Percentiles rank a stretch among this genome's conserved stretches.
phyloP scores from a whole-genome alignment of 2,329 filamentous ascomycete genomes.

The Lecanicillium sp. region DNA sequence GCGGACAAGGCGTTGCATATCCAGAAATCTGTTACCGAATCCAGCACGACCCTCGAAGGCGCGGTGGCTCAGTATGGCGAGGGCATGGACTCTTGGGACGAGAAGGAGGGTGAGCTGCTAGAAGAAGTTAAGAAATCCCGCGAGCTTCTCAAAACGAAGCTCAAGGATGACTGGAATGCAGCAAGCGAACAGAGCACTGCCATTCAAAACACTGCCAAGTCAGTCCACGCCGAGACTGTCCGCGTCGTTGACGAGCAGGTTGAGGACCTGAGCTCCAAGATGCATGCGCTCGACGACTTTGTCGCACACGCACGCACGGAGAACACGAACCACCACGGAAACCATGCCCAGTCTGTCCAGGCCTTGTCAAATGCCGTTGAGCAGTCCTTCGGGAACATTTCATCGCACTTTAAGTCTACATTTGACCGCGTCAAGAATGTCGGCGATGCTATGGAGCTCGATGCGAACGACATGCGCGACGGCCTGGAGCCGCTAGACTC shows the following conservation, averaged over 20 bases:
- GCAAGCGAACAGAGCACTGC: conserved; percentile 76
- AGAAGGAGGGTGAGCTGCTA: conserved; percentile 61
- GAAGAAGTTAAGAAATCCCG: conserved; percentile 66
- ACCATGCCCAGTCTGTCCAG: conserved; percentile 61
- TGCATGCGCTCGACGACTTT: conserved; percentile 85
- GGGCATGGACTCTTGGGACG: conserved; percentile 69
- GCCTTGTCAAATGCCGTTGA: conserved; percentile 62
- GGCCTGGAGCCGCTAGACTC: conserved; percentile 55
- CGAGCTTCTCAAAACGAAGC: conserved; percentile 70
- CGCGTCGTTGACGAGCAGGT: conserved; percentile 87
- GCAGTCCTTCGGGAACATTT: conserved; percentile 65
- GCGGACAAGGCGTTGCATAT: conserved; percentile 56
- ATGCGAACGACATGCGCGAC: conserved; percentile 52
- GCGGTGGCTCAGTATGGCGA: conserved; percentile 60
- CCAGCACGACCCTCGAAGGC: conserved; percentile 59
- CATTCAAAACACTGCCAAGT: conserved; percentile 76
- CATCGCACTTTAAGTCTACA: conserved; percentile 62
- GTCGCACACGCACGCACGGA: conserved; percentile 74
- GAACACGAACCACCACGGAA: conserved; percentile 70
- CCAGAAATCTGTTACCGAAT: conserved; percentile 55
- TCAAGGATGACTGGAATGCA: conserved; percentile 79
- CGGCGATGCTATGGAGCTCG: conserved; percentile 59
- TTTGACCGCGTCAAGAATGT: conserved; percentile 63
- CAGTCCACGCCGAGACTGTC: conserved; percentile 85
- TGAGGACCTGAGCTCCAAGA: conserved; percentile 78